Conservation (phyloP, 164 flowering plant species). For the Liquidambar formosana region DNA sequence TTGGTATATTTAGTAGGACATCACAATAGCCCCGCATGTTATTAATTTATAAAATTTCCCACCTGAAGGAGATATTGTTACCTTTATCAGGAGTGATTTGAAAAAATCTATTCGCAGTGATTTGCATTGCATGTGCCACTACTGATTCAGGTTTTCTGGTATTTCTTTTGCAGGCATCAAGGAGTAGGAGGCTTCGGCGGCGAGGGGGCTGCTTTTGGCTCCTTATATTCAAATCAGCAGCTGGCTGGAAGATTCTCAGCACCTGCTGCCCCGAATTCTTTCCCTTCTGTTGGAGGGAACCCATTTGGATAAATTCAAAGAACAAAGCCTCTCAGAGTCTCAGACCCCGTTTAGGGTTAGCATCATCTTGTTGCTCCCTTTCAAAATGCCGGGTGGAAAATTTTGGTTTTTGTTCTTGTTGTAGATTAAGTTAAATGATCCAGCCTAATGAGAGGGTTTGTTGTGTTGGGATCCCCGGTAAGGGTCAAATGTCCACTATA, state of each 20-base stretch:
- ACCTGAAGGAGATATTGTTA: no score
- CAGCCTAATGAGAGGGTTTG: neutral
- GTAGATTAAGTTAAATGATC: conserved; percentile 4
- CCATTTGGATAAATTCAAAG: conserved; percentile 58
- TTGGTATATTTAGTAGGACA: no score
- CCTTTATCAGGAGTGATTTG: neutral
- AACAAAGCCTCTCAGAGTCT: conserved; percentile 1
- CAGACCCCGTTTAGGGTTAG: conserved; percentile 14
- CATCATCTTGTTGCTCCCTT: conserved; percentile 27
- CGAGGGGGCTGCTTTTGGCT: conserved; percentile 26
- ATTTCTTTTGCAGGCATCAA: conserved; percentile 34
- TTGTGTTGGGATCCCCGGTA: neutral
- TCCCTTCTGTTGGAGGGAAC: conserved; percentile 56
- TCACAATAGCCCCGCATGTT: no score
- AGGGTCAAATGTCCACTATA: conserved; percentile 7
- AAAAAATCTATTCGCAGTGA: neutral
- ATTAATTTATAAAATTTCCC: no score
- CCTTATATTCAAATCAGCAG: conserved; percentile 25
- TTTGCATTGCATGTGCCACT: neutral
- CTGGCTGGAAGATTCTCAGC: conserved; percentile 26
- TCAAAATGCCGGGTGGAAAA: conserved; percentile 23
- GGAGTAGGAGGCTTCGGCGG: conserved; percentile 25
- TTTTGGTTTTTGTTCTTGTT: conserved; percentile 22
- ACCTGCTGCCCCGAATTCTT: conserved; percentile 36
- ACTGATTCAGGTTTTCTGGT: neutral